phyloP scores from a whole-genome alignment of 192 early-diverging fungal species.

The Backusella luteola region DNA sequence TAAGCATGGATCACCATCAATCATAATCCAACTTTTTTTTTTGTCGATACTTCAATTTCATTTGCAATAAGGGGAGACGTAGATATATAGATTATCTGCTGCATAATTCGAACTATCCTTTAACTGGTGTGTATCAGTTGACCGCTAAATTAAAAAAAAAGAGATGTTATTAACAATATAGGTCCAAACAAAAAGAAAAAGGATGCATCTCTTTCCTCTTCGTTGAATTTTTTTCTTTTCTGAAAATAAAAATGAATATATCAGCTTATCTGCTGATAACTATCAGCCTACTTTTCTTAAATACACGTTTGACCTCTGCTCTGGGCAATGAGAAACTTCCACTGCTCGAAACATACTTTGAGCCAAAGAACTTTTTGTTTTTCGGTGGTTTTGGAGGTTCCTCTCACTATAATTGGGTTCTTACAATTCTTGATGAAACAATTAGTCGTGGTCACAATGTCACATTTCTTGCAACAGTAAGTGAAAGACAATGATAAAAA shows the following conservation, averaged over 20 bases:
- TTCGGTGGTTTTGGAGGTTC: background rate
- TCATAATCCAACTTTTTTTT: background rate
- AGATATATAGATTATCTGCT: background rate
- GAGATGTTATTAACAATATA: background rate
- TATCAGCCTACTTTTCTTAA: background rate
- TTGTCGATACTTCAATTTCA: background rate
- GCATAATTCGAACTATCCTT: background rate
- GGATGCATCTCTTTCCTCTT: background rate
- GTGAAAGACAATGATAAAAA: background rate
- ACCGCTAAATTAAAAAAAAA: background rate
- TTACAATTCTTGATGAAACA: background rate
- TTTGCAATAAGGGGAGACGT: background rate
- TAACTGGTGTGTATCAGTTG: background rate
- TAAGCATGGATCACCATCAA: background rate
- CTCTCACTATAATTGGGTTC: constrained; percentile 7
- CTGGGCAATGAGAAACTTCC: background rate
- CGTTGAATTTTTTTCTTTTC: background rate
- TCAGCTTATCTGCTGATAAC: background rate
- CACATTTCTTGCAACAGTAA: constrained; percentile 3
- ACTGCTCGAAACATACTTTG: background rate
- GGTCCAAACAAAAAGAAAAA: background rate
- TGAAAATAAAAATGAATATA: background rate
- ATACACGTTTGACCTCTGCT: background rate
- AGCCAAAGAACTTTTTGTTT: background rate
- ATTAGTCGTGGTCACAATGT: background rate